Evolutionary conservation across 495 filamentous ascomycete genomes (phyloP).

Genomic region (Talaromyces ruber): DNA sequence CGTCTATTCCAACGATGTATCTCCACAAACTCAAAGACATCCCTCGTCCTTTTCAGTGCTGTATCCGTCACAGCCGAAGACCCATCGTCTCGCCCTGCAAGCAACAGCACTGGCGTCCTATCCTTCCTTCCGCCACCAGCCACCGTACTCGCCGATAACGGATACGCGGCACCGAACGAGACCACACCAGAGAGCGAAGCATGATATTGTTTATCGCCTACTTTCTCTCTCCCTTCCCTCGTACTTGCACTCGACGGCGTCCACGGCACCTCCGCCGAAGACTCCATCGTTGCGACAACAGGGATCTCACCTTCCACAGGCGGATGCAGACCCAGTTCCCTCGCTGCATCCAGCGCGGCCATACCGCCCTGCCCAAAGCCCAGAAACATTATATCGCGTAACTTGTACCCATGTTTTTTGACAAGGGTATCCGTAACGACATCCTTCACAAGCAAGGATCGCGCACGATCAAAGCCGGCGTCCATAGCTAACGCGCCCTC

Average conservation of each 20-base stretch:
- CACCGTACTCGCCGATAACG: constrained; percentile 34
- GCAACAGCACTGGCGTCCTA: constrained; percentile 64
- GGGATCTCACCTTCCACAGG: constrained; percentile 12
- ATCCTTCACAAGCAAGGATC: constrained; percentile 39
- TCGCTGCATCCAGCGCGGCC: constrained; percentile 53
- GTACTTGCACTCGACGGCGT: constrained; percentile 5
- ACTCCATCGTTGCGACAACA: background rate
- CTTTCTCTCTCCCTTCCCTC: constrained; percentile 18
- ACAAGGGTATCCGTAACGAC: constrained; percentile 55
- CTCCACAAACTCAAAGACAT: constrained; percentile 63
- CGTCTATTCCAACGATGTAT: constrained; percentile 63
- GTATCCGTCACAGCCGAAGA: constrained; percentile 54
- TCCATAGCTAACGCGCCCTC: constrained; percentile 68
- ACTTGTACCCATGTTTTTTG: constrained; percentile 59
- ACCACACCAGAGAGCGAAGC: constrained; percentile 50
- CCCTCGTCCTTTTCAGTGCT: constrained; percentile 52
- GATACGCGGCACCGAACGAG: constrained; percentile 66
- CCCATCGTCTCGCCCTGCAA: constrained; percentile 47
- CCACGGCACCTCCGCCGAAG: background rate
- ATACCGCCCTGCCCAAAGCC: constrained; percentile 88
- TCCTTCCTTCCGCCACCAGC: constrained; percentile 32
- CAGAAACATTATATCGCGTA: constrained; percentile 63
- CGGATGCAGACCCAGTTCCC: constrained; percentile 18
- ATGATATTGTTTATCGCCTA: background rate
- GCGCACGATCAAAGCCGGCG: constrained; percentile 58